These are phyloP conservation scores for Geosmithia flava DNA, from an alignment of 2,329 filamentous ascomycete genomes.

Conservation along the genomic window DNA sequence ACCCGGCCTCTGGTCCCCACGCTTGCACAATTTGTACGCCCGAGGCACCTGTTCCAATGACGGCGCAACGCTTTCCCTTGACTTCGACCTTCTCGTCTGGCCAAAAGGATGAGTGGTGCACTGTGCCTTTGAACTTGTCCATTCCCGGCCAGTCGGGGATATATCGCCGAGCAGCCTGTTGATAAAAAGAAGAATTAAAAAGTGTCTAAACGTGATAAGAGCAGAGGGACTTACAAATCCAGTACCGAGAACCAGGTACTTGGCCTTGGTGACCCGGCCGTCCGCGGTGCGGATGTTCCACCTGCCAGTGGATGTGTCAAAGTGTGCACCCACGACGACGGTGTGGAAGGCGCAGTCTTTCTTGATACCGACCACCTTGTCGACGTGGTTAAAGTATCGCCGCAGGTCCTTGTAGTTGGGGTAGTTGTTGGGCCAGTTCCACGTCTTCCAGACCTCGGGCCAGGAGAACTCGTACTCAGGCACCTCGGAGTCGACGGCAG, in stretches of 20 bases:
- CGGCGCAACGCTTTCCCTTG: conserved; percentile 43
- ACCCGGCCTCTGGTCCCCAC: conserved; percentile 36
- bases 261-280: conserved; percentile 34
- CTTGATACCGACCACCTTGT: conserved; percentile 38
- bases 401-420: conserved; percentile 38
- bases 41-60: conserved; percentile 53
- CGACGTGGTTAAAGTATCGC: conserved; percentile 46
- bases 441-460: conserved; percentile 38
- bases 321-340: conserved; percentile 37
- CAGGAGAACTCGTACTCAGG: conserved; percentile 41
- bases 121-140: conserved; percentile 44
- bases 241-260: conserved; percentile 38
- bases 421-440: conserved; percentile 43
- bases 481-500: conserved; percentile 39
- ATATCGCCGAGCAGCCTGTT: conserved; percentile 42
- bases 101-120: conserved; percentile 51
- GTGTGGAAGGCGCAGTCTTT: conserved; percentile 46
- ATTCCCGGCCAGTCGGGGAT: conserved; percentile 48
- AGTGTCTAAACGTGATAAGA: too few species aligned
- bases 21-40: conserved; percentile 54
- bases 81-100: conserved; percentile 43
- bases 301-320: conserved; percentile 29
- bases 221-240: conserved; percentile 28
- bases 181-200: neutral
- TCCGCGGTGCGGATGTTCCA: conserved; percentile 38